These are phyloP conservation scores for Saccharomyces mikatae DNA, from an alignment of 805 yeast species.

Conservation along the genomic window DNA sequence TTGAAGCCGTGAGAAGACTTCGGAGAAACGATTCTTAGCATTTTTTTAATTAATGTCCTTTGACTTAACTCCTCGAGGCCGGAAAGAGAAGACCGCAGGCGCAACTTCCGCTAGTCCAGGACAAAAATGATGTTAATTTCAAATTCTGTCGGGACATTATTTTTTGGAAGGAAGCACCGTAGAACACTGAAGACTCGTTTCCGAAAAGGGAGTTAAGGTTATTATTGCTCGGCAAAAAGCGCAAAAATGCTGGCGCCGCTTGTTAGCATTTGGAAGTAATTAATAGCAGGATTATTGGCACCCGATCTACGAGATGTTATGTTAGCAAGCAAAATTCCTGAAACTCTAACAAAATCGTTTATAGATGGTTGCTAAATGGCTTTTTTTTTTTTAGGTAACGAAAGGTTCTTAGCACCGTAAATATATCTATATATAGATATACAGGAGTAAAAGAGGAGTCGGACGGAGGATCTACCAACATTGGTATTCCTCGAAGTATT, in stretches of 20 bases:
- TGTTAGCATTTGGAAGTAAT: no score
- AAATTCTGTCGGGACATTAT: neutral
- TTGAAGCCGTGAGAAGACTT: neutral
- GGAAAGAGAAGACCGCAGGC: neutral
- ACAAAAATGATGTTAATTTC: no score
- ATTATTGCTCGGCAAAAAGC: neutral
- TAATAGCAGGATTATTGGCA: neutral
- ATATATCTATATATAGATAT: neutral
- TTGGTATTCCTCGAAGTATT: slow-evolving; percentile 68
- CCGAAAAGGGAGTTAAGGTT: neutral
- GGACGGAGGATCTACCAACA: slow-evolving; percentile 41
- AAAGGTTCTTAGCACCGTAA: neutral
- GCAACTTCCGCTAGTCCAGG: neutral
- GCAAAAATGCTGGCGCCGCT: neutral
- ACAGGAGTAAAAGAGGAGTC: neutral
- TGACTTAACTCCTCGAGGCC: neutral
- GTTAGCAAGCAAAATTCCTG: neutral
- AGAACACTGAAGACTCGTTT: neutral
- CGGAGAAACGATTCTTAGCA: neutral
- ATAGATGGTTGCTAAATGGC: neutral
- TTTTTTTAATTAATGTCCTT: neutral
- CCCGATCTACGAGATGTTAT: no score
- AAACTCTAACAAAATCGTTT: no score
- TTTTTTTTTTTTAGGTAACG: no score
- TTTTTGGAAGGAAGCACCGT: neutral